Evolutionary conservation across 192 early-diverging fungal species (phyloP).

Genomic region (Backusella westeae): DNA sequence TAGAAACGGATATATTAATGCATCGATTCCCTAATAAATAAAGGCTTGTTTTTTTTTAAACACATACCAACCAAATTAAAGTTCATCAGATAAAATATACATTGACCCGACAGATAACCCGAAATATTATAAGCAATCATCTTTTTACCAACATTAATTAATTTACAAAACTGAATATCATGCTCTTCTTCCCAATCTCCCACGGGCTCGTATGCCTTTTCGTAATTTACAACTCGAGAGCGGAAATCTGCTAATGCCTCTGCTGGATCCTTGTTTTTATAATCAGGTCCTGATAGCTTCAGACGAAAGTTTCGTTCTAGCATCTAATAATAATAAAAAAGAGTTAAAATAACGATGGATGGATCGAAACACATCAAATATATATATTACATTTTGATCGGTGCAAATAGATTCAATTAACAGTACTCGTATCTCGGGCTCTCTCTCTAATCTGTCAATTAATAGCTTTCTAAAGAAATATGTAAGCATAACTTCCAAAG

Average conservation of each 20-base stretch:
- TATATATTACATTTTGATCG: constrained; percentile 46
- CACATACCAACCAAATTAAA: constrained; percentile 75
- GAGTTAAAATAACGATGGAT: background rate
- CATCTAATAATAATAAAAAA: constrained; percentile 33
- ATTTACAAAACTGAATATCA: constrained; percentile 89
- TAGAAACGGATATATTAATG: background rate
- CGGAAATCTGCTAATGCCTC: constrained; percentile 84
- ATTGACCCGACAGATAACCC: constrained; percentile 91
- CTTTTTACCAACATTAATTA: constrained; percentile 96
- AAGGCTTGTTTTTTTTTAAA: background rate
- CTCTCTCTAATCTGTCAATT: constrained; percentile 58
- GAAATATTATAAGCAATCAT: constrained; percentile 92
- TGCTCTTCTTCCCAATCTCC: constrained; percentile 78
- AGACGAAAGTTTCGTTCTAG: constrained; percentile 83
- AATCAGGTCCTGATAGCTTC: constrained; percentile 94
- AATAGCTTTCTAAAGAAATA: constrained; percentile 43
- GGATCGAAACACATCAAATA: background rate
- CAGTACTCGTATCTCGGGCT: constrained; percentile 66
- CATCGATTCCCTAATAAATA: background rate
- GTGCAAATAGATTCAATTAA: constrained; percentile 90
- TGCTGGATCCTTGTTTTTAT: constrained; percentile 77
- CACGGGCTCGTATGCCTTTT: constrained; percentile 87
- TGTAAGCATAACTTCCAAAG: too few relatives aligned
- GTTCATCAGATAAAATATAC: constrained; percentile 98
- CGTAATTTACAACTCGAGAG: constrained; percentile 86